Conservation (phyloP, 768 basidiomycete genomes). For the Rhizopogon salebrosus region DNA sequence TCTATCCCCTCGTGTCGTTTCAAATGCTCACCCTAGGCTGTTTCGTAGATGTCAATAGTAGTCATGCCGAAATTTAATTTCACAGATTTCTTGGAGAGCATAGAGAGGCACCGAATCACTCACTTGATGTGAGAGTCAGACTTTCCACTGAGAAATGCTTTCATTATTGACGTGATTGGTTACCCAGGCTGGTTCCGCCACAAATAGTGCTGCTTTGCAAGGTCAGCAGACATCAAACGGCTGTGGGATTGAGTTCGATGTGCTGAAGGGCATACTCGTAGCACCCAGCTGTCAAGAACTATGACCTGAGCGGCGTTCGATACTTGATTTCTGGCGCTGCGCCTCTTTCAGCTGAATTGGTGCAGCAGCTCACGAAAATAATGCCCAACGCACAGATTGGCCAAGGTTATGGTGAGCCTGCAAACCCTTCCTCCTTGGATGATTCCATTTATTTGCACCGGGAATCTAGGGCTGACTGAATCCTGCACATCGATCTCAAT, state of each 20-base stretch:
- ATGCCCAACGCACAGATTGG: constrained; percentile 57
- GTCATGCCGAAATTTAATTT: constrained; percentile 61
- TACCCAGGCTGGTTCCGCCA: constrained; percentile 56
- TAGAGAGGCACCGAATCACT: constrained; percentile 50
- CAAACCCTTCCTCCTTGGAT: neutral
- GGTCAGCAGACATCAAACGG: constrained; percentile 24
- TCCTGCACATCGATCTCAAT: constrained; percentile 48
- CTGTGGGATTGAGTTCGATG: neutral
- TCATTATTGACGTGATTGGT: neutral
- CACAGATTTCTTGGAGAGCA: constrained; percentile 53
- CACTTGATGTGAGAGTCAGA: constrained; percentile 43
- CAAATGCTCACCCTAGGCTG: neutral
- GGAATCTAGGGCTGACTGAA: constrained; percentile 58
- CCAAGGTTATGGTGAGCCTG: constrained; percentile 52
- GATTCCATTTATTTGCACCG: neutral
- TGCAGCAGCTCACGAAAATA: constrained; percentile 36
- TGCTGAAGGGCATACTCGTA: constrained; percentile 14
- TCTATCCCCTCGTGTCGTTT: neutral
- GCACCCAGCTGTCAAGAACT: constrained; percentile 45
- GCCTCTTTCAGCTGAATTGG: constrained; percentile 55
- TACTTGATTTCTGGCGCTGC: constrained; percentile 58
- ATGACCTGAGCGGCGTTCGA: constrained; percentile 49
- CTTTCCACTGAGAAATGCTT: neutral
- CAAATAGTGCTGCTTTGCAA: constrained; percentile 65
- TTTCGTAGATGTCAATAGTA: constrained; percentile 46